Evolutionary conservation across 2,329 filamentous ascomycete genomes (phyloP).

Genomic region (Apiospora marii): DNA sequence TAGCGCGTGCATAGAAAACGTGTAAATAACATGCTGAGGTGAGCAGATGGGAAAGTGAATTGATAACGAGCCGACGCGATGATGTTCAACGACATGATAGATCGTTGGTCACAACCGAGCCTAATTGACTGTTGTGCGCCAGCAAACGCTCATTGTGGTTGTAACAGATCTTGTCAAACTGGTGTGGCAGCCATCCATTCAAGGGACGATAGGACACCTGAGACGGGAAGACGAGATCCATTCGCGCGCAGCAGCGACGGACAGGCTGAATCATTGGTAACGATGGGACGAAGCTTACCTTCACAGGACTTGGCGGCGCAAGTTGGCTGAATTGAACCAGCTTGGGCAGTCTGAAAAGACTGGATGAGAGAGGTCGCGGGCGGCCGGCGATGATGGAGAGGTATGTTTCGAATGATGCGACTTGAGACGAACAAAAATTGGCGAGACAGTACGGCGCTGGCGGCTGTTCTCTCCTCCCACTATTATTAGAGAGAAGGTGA

Average conservation of each 20-base stretch:
- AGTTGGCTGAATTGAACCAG: conserved; percentile 20
- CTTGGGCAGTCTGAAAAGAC: conserved; percentile 29
- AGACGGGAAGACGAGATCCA: conserved; percentile 5
- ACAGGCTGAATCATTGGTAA: conserved; percentile 8
- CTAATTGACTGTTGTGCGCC: conserved; percentile 18
- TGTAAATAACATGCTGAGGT: background rate
- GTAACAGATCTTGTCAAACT: conserved; percentile 14
- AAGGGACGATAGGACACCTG: background rate
- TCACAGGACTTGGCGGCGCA: conserved; percentile 6
- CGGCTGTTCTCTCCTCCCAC: conserved; percentile 11
- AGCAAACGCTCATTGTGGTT: background rate
- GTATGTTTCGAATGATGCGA: conserved; percentile 37
- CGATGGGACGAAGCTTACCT: background rate
- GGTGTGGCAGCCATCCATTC: background rate
- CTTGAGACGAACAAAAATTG: conserved; percentile 35
- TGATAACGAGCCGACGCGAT: background rate
- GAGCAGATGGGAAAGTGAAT: background rate
- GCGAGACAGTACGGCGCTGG: conserved; percentile 29
- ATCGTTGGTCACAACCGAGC: conserved; percentile 16
- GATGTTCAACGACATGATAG: conserved; percentile 9
- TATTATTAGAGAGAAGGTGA: conserved; percentile 20
- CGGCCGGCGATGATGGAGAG: conserved; percentile 30
- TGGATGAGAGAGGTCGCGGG: conserved; percentile 32
- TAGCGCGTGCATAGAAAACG: conserved; percentile 19
- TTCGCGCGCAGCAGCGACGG: background rate